Percentiles rank a stretch among this genome's conserved stretches.
These are phyloP conservation scores for Penicillium egyptiacum DNA, from an alignment of 495 filamentous ascomycete genomes.

Conservation along the genomic window DNA sequence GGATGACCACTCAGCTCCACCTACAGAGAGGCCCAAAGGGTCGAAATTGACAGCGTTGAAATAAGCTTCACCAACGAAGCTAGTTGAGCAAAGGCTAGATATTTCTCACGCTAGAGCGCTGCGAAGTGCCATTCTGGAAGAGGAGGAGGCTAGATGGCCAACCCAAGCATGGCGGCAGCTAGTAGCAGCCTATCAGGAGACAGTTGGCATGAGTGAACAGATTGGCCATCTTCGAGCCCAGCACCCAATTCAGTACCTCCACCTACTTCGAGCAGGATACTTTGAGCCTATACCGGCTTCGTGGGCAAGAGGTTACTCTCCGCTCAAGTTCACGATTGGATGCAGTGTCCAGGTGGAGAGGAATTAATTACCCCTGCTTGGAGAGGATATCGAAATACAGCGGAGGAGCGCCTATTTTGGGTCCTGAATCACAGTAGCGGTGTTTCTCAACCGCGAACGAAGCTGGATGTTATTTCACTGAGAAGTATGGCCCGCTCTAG, in stretches of 20 bases:
- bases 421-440: slow-evolving; percentile 44
- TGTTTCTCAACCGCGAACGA: slow-evolving; percentile 19
- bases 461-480: slow-evolving; percentile 45
- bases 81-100: too few relatives aligned
- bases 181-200: slow-evolving; percentile 42
- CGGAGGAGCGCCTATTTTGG: slow-evolving; percentile 52
- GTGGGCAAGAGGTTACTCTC: slow-evolving; percentile 46
- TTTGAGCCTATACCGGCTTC: slow-evolving; percentile 50
- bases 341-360: slow-evolving; percentile 45
- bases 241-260: slow-evolving; percentile 45
- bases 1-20: too few relatives aligned
- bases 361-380: slow-evolving; percentile 48
- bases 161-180: slow-evolving; percentile 35
- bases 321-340: slow-evolving; percentile 49
- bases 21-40: too few relatives aligned
- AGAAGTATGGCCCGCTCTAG: slow-evolving; percentile 42
- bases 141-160: slow-evolving; percentile 47
- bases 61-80: too few relatives aligned
- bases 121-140: slow-evolving; percentile 37
- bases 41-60: too few relatives aligned
- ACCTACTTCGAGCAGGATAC: slow-evolving; percentile 49
- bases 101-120: slow-evolving; percentile 12
- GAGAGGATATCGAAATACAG: slow-evolving; percentile 49
- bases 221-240: slow-evolving; percentile 40
- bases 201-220: slow-evolving; percentile 40